A percentile compares a stretch with the other conserved stretches of the same genome.
These are phyloP conservation scores for Phoenix roebelenii DNA, from an alignment of 176 grass and related monocot species.

Conservation along the genomic window DNA sequence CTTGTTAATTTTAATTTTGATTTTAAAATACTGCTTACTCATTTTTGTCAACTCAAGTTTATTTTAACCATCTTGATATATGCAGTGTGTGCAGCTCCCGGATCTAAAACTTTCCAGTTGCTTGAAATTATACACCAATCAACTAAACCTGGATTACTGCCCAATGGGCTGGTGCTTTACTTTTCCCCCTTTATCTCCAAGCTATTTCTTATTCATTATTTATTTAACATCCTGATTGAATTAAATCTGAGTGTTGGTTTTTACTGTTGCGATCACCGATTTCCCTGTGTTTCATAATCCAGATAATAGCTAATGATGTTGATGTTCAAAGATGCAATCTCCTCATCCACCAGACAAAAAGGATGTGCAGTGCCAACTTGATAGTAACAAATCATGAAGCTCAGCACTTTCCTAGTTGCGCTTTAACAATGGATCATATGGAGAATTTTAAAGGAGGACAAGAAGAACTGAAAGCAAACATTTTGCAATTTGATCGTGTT, in stretches of 20 bases:
- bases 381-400: constrained; percentile 98
- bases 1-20: too few relatives aligned
- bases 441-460: constrained; percentile 25
- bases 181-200: neutral
- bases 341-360: constrained; percentile 96
- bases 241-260: too few relatives aligned
- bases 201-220: neutral
- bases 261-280: neutral
- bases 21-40: too few relatives aligned
- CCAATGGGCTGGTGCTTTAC: constrained; percentile 59
- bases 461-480: constrained; percentile 24
- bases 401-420: constrained; percentile 81
- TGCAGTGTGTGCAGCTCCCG: constrained; percentile 98
- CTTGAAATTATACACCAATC: constrained; percentile 96
- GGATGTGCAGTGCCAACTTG: constrained; percentile 95
- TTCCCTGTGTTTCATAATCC: constrained; percentile 4
- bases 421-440: constrained; percentile 31
- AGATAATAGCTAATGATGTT: constrained; percentile 95
- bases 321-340: constrained; percentile 99
- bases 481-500: constrained; percentile 71
- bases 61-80: neutral
- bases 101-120: constrained; percentile 98
- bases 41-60: too few relatives aligned
- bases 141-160: constrained; percentile 63
- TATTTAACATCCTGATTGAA: neutral